Evolutionary conservation across 306 rosid genomes (phyloP), one percentile per base, ranked within the genome.

Genomic region (Begonia peltatifolia): DNA sequence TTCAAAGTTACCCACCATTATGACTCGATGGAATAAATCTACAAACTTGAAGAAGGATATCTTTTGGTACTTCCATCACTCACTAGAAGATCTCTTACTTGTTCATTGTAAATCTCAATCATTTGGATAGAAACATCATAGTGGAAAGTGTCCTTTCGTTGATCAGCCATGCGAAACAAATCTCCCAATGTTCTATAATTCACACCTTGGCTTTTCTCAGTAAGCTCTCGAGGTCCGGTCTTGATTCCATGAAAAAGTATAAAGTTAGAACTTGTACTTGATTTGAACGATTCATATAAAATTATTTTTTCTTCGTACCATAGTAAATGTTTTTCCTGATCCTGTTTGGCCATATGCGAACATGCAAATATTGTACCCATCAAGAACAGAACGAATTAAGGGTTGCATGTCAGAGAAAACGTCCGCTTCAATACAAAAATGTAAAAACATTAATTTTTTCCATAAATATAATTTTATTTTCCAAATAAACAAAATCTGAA

Each of bases 71-170:
- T 55, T 71, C 97, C 97, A 63, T 80, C 97, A 38, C 76, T 63
- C 64, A 82, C 83, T 65, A 89, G 83, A 62, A 89, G 84, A 72
- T 89, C 97, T 57, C 97, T 74, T 59, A 89, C 97, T 89, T 84
- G 97, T 78, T 89, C 97, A 3, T 89, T 89, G 55, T 89, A 89
- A 54, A 89, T 89, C 78, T 89, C 97, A 64, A 89, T 85, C 97
- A 89, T 89, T 70, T 89, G 97, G 50, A 89, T 95, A 14, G 82
- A 80, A 62, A 89, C 90, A 52, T 84, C 87, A 47, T 84, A 84
- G 66, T 50, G 67, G 50, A 84, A 84, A 57, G 90, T 80, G 57
- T 84, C 94, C 59, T 54, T 80, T 69, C 97, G 78, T 73, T 82
- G 90, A 66, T 76, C 80, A 58, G 95, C 94, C 52, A 80, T 72